Conservation (phyloP, 108 stramenopile genomes). For the Nitzschia palea region DNA sequence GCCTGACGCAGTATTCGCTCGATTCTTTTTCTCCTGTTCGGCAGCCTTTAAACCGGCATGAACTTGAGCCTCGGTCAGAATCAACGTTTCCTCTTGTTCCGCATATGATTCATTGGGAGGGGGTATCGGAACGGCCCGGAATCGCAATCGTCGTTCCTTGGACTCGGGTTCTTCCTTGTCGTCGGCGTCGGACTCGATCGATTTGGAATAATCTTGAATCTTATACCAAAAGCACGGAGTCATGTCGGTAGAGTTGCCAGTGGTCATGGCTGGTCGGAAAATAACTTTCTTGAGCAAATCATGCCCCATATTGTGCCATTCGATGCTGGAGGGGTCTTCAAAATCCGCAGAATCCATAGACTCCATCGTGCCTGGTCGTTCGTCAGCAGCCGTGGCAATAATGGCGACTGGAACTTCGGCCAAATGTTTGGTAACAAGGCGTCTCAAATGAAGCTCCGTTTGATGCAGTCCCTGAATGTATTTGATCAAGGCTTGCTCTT, state of each 20-base stretch:
- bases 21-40: slow-evolving; percentile 35
- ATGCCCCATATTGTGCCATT: slow-evolving; percentile 53
- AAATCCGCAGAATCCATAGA: slow-evolving; percentile 61
- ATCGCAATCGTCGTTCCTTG: slow-evolving; percentile 72
- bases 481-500: slow-evolving; percentile 30
- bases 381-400: slow-evolving; percentile 77
- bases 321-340: slow-evolving; percentile 42
- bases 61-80: slow-evolving; percentile 83
- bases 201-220: slow-evolving; percentile 53
- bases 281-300: slow-evolving; percentile 45
- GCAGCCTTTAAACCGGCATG: slow-evolving; percentile 77
- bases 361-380: slow-evolving; percentile 59
- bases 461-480: slow-evolving; percentile 64
- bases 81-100: slow-evolving; percentile 33
- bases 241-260: slow-evolving; percentile 8
- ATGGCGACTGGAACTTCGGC: slow-evolving; percentile 48
- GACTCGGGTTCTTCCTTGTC: slow-evolving; percentile 30
- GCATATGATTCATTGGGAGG: slow-evolving; percentile 11
- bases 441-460: slow-evolving; percentile 63
- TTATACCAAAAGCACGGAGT: slow-evolving; percentile 68
- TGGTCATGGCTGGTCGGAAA: slow-evolving; percentile 46
- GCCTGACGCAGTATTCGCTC: neutral
- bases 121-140: slow-evolving; percentile 51
- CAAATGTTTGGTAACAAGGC: slow-evolving; percentile 49
- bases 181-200: slow-evolving; percentile 40